Percentiles rank a stretch among this genome's conserved stretches.
Evolutionary conservation across 805 yeast genomes (phyloP).

Genomic region (Hanseniaspora meyeri): DNA sequence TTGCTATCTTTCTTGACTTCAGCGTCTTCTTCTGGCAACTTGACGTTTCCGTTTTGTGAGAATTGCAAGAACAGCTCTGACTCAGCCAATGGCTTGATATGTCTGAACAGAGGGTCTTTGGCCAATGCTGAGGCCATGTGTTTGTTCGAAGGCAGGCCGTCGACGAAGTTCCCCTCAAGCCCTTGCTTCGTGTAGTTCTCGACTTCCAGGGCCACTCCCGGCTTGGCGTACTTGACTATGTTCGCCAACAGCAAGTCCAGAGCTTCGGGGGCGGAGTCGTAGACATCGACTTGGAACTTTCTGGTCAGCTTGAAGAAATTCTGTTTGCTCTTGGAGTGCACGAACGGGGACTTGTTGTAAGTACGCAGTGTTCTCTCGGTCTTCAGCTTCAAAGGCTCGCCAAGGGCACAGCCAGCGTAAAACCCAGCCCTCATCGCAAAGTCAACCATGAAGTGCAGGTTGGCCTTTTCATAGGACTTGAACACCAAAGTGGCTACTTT

Average conservation of each 20-base stretch:
- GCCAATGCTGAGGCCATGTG: conserved; percentile 1
- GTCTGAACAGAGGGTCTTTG: neutral
- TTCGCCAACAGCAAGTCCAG: conserved; percentile 72
- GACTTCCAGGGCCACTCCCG: conserved; percentile 78
- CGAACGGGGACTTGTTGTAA: conserved; percentile 84
- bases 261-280: conserved; percentile 76
- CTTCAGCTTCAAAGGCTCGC: conserved; percentile 56
- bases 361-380: conserved; percentile 82
- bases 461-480: conserved; percentile 57
- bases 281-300: conserved; percentile 58
- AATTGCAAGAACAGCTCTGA: neutral
- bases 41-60: neutral
- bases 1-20: neutral
- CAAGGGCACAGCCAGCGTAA: conserved; percentile 76
- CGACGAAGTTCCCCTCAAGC: conserved; percentile 26
- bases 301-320: conserved; percentile 83
- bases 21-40: neutral
- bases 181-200: conserved; percentile 46
- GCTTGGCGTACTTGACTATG: conserved; percentile 59
- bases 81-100: conserved; percentile 9
- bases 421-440: conserved; percentile 84
- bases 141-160: conserved; percentile 8
- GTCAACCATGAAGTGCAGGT: conserved; percentile 64
- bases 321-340: conserved; percentile 86
- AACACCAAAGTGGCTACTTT: conserved; percentile 66